Evolutionary conservation across 805 yeast species (phyloP).

Genomic region (Kodamaea kaohsiungensis): DNA sequence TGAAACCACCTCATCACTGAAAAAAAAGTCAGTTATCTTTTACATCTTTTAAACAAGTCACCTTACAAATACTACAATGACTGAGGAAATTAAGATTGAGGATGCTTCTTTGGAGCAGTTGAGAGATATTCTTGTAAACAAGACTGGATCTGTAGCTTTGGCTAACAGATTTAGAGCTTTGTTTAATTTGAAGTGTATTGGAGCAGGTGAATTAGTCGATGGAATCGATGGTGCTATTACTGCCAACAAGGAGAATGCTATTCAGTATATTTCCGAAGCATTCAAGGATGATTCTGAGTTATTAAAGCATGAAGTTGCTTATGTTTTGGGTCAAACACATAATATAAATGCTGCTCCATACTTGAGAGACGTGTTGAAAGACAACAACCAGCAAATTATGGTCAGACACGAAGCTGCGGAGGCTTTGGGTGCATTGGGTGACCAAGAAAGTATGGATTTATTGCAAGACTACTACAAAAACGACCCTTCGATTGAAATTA

Average conservation of each 20-base stretch:
- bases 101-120: constrained; percentile 57
- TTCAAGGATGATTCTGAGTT: constrained; percentile 83
- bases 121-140: constrained; percentile 69
- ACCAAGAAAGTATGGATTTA: constrained; percentile 64
- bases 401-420: constrained; percentile 99
- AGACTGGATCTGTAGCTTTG: constrained; percentile 66
- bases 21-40: not conserved
- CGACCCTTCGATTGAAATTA: constrained; percentile 84
- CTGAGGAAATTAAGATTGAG: constrained; percentile 40
- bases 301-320: constrained; percentile 96
- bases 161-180: constrained; percentile 93
- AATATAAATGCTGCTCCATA: constrained; percentile 76
- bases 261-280: constrained; percentile 82
- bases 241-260: constrained; percentile 55
- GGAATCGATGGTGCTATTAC: constrained; percentile 9
- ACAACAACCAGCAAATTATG: constrained; percentile 79
- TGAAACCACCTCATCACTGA: constrained; percentile 5
- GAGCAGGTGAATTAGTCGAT: constrained; percentile 51
- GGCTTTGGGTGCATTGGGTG: constrained; percentile 95
- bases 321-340: constrained; percentile 93
- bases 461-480: constrained; percentile 62
- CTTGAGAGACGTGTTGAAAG: constrained; percentile 68
- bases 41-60: not conserved
- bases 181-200: constrained; percentile 85
- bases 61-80: constrained; percentile 21